Evolutionary conservation across 305 asterid species (phyloP), one percentile per base, ranked within the genome.

Genomic region (Fraxinus sp.): DNA sequence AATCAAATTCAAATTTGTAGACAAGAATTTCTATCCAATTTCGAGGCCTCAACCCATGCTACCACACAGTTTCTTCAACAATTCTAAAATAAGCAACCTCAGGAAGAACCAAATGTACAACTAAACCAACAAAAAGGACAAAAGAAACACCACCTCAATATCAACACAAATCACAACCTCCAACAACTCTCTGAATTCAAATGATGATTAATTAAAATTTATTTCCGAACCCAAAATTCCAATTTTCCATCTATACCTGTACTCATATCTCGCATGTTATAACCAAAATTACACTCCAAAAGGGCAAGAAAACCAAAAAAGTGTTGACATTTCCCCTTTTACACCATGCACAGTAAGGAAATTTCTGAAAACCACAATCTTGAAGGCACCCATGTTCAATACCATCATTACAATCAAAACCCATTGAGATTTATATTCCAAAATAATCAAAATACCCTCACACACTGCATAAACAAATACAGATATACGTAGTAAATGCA

Each of bases 391-490:
- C 52, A 74, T 81, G 70, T 30, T 28, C 74, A 35, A 55, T 59
- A 76, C 78, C 33, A 81, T 35, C 77, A 44, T 66, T 80, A 52
- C 39, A 71, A 74, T 44, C 76, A 71, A 30, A 57, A 64, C 70
- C 83, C 84, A 81, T 28, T 11, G 26, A 83, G 71, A 68, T 71
- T 36, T 22, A 35, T 44, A 77, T 36, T 18, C 26, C 6, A 22
- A 39, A 3, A 14, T 26, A 44, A 62, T 30, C 66, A 76, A 32
- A 72, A 52, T 22, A 46, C 11, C 71, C 33, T 83, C 22, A 76
- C 33, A 87, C 24, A 80, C 44, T 80, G 20, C 44, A 81, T 76
- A 41, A 86, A 81, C 76, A 81, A 79, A 35, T 68, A 33, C 64
- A 76, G 18, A 59, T 57, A 73, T 0, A 7, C 24, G 36, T 1